Evolutionary conservation across 306 rosid species (phyloP), one percentile per base, ranked within the genome.

Genomic region (Parietaria judaica): DNA sequence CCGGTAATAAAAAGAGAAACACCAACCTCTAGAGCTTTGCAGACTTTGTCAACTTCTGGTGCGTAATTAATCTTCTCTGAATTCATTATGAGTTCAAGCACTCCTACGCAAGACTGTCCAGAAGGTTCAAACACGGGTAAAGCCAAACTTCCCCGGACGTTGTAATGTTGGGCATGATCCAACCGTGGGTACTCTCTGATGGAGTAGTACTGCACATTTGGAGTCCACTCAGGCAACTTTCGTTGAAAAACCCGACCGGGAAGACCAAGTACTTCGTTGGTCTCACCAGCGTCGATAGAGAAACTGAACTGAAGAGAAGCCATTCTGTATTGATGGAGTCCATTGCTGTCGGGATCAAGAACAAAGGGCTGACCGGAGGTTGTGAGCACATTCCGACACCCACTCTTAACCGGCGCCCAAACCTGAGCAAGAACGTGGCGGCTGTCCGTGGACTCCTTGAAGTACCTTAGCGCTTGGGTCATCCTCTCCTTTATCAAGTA

Each of bases 21-120:
- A 54, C 87, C 41, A 78, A 87, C 97, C 96, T 90, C 83, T 64
- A 90, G 96, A 64, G 97, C 97, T 80, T 87, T 90, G 76, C 97
- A 87, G 64, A 87, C 71, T 79, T 81, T 85, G 58, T 90, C 89
- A 66, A 85, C 91, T 62, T 87, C 97, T 14, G 95, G 86, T 54
- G 91, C 96, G 73, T 87, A 90, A 55, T 87, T 83, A 70, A 87
- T 78, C 85, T 76, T 85, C 23, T 65, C 81, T 8, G 95, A 76
- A 68, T 83, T 90, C 97, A 87, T 81, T 61, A 90, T 83, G 71
- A 90, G 72, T 82, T 90, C 97, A 47, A 90, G 69, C 7, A 90
- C 97, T 64, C 83, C 97, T 55, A 87, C 75, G 72, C 96, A 90
- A 49, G 86, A 79, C 76, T 74, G 84, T 10, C 84, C 86, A 10